These are phyloP conservation scores for Bromus sterilis DNA, from an alignment of 176 grass and related monocot species.

Conservation along the genomic window DNA sequence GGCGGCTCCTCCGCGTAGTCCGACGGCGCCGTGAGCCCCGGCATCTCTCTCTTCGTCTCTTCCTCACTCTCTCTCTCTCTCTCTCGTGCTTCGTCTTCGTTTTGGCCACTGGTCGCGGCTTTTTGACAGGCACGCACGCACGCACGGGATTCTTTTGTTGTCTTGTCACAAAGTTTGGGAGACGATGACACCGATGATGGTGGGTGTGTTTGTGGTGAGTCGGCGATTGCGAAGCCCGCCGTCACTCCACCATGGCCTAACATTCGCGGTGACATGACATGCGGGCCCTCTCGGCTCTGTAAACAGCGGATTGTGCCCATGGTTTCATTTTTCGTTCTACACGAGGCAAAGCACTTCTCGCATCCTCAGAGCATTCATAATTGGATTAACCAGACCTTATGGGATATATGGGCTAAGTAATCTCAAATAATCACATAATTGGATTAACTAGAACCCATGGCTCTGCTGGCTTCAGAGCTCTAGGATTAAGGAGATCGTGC, in stretches of 20 bases:
- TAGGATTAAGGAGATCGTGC: too few relatives aligned
- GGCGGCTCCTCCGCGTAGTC: conserved; percentile 76
- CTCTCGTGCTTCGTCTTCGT: neutral
- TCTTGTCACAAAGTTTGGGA: neutral
- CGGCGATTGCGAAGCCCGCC: neutral
- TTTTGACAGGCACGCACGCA: neutral
- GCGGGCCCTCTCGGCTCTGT: neutral
- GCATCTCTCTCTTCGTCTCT: conserved; percentile 41
- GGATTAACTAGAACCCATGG: too few relatives aligned
- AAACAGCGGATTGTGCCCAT: neutral
- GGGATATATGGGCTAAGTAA: too few relatives aligned
- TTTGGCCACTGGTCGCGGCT: neutral
- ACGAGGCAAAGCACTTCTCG: too few relatives aligned
- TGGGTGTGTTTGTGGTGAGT: conserved; percentile 2
- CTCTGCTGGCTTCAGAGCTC: too few relatives aligned
- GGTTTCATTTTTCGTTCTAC: neutral
- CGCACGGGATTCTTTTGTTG: neutral
- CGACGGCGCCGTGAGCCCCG: conserved; percentile 61
- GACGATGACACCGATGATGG: neutral
- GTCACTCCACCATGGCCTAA: neutral
- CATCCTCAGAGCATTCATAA: too few relatives aligned
- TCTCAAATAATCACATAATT: too few relatives aligned
- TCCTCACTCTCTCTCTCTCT: too few relatives aligned
- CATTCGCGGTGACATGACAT: neutral
- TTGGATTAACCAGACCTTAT: too few relatives aligned